Percentiles rank a stretch among this genome's conserved stretches.
Conservation (phyloP, 2,329 filamentous ascomycete genomes). For the Gaeumannomyces sp. region DNA sequence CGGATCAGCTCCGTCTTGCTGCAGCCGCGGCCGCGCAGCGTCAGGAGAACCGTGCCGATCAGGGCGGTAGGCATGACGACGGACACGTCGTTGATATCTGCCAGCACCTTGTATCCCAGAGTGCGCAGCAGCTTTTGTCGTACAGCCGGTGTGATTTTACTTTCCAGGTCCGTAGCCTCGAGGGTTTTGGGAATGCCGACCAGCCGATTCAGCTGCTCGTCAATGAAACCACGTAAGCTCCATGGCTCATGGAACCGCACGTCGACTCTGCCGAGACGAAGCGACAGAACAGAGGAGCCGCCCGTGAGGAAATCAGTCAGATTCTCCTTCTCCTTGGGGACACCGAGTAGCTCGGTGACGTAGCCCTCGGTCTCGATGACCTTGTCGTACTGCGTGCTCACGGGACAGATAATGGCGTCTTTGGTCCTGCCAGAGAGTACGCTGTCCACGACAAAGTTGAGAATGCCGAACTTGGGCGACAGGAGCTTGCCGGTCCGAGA, state of each 20-base stretch:
- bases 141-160: conserved; percentile 44
- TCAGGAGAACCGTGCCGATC: conserved; percentile 88
- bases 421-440: conserved; percentile 80
- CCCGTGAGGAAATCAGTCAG: conserved; percentile 82
- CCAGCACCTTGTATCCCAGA: conserved; percentile 84
- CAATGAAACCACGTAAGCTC: conserved; percentile 78
- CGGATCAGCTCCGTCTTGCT: conserved; percentile 80
- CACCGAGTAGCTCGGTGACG: conserved; percentile 85
- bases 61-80: conserved; percentile 98
- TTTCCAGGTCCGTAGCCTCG: conserved; percentile 35
- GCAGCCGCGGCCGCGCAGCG: conserved; percentile 83
- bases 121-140: conserved; percentile 73
- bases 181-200: conserved; percentile 40
- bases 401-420: conserved; percentile 89
- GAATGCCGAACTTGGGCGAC: conserved; percentile 90
- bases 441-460: conserved; percentile 87
- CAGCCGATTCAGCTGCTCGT: conserved; percentile 62
- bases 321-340: conserved; percentile 95
- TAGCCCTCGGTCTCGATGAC: conserved; percentile 98
- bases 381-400: conserved; percentile 97
- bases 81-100: conserved; percentile 91
- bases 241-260: conserved; percentile 95
- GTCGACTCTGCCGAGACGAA: conserved; percentile 87
- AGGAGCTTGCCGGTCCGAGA: conserved; percentile 91
- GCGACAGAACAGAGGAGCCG: conserved; percentile 75